A percentile compares a stretch with the other conserved stretches of the same genome.
Evolutionary conservation across 192 early-diverging fungal genomes (phyloP).

Genomic region (Podila epigama): DNA sequence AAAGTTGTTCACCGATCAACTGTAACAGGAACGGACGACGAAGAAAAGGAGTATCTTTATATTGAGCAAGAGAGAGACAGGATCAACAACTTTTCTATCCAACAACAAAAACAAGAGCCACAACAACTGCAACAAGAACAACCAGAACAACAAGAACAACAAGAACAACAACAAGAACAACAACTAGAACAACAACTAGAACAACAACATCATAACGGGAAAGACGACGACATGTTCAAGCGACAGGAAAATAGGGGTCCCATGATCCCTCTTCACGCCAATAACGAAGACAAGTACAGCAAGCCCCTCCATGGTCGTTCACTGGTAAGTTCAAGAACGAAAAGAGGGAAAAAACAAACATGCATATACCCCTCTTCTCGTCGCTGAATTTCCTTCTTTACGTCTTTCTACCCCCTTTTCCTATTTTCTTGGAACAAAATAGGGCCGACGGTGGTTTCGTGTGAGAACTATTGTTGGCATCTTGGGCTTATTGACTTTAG

Average conservation of each 20-base stretch:
- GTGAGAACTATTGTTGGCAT: background rate
- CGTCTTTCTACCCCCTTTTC: background rate
- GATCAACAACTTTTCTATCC: too few relatives aligned
- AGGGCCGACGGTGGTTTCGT: background rate
- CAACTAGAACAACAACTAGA: too few relatives aligned
- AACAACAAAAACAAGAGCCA: too few relatives aligned
- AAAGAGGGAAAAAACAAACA: background rate
- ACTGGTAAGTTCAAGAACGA: constrained; percentile 1
- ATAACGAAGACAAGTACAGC: constrained; percentile 37
- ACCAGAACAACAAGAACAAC: too few relatives aligned
- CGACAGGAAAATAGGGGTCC: background rate
- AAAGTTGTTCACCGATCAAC: too few relatives aligned
- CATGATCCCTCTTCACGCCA: background rate
- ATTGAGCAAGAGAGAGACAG: too few relatives aligned
- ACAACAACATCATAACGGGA: too few relatives aligned
- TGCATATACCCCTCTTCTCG: too few relatives aligned
- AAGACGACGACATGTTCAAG: background rate
- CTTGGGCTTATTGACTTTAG: background rate
- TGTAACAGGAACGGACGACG: too few relatives aligned
- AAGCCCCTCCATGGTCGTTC: constrained; percentile 15
- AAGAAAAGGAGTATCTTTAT: too few relatives aligned
- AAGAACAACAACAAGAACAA: too few relatives aligned
- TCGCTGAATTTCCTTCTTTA: background rate
- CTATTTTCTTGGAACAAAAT: background rate
- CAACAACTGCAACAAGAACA: too few relatives aligned